Conservation (phyloP, 345 rosid genomes). For the Gossypium ekmanianum region DNA sequence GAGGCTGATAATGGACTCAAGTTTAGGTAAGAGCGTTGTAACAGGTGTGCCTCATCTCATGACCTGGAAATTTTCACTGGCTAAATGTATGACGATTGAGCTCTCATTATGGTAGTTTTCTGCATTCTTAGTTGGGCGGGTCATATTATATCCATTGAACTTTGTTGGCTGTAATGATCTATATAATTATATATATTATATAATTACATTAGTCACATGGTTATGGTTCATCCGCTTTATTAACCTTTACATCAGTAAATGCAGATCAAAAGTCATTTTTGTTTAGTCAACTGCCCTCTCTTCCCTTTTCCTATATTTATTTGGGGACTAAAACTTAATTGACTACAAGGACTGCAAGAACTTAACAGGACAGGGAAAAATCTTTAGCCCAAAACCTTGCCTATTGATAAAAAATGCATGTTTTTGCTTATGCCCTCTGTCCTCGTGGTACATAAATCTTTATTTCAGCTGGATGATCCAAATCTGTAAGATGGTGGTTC, state of each 20-base stretch:
- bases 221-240: background rate
- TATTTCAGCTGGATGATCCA: background rate
- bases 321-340: background rate
- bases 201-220: background rate
- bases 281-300: background rate
- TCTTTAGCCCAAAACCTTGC: slow-evolving; percentile 6
- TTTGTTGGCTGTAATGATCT: background rate
- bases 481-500: background rate
- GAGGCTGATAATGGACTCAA: slow-evolving; percentile 86
- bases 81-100: background rate
- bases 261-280: background rate
- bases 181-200: background rate
- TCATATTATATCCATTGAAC: background rate
- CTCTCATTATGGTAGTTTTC: background rate
- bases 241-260: background rate
- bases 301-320: background rate
- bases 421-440: background rate
- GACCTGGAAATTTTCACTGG: background rate
- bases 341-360: background rate
- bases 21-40: slow-evolving; percentile 61
- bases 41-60: background rate
- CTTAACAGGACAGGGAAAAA: background rate
- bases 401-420: background rate
- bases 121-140: background rate
- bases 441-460: background rate